Conservation (phyloP, 2,329 filamentous ascomycete genomes). For the Harringtonia aguacate region DNA sequence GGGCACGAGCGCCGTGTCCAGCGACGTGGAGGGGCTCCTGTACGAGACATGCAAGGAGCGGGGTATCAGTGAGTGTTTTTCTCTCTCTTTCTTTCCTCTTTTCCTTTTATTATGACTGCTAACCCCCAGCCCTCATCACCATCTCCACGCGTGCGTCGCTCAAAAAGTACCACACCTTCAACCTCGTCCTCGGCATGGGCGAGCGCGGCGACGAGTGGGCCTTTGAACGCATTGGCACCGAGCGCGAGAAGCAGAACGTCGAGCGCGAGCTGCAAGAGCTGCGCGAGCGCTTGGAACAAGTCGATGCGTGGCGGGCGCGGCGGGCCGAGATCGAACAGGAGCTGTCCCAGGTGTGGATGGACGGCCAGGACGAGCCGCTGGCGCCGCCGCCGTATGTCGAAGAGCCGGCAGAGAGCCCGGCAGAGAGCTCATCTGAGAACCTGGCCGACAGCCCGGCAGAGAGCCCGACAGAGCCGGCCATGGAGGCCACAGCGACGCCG, state of each 20-base stretch:
- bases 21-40: constrained; percentile 84
- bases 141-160: constrained; percentile 90
- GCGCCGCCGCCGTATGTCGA: constrained; percentile 37
- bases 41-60: constrained; percentile 90
- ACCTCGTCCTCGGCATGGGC: constrained; percentile 73
- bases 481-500: background rate
- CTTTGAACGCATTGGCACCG: constrained; percentile 86
- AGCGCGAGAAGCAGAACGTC: constrained; percentile 83
- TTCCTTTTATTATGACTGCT: constrained; percentile 3
- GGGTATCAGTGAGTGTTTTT: constrained; percentile 66
- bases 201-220: constrained; percentile 80
- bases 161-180: constrained; percentile 92
- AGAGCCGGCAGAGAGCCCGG: constrained; percentile 9
- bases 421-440: too few species aligned
- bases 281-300: constrained; percentile 65
- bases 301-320: constrained; percentile 73
- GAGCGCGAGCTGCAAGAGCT: constrained; percentile 85
- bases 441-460: too few species aligned
- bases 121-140: constrained; percentile 67
- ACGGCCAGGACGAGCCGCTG: constrained; percentile 35
- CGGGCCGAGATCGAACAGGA: constrained; percentile 75
- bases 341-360: constrained; percentile 53
- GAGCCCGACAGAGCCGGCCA: background rate
- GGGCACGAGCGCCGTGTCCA: constrained; percentile 86
- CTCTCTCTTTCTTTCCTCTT: background rate